Conservation (phyloP, 2,329 filamentous ascomycete species). For the Ophiocordyceps camponoti-leonardi region DNA sequence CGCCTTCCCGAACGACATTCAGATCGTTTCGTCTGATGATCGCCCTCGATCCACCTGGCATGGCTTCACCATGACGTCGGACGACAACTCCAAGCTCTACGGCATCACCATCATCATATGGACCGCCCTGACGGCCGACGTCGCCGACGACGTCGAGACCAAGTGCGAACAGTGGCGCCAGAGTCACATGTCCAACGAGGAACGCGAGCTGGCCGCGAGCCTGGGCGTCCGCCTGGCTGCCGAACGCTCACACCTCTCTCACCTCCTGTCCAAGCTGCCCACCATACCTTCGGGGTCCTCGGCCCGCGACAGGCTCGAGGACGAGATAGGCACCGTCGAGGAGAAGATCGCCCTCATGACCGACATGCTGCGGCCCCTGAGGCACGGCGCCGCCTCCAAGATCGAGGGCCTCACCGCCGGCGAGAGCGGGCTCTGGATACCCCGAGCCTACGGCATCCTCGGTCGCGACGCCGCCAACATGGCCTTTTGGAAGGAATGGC, state of each 20-base stretch:
- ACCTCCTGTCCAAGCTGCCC: slow-evolving; percentile 69
- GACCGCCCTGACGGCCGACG: slow-evolving; percentile 67
- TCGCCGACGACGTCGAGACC: slow-evolving; percentile 68
- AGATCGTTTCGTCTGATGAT: slow-evolving; percentile 89
- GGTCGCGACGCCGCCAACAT: slow-evolving; percentile 71
- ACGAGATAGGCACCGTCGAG: slow-evolving; percentile 87
- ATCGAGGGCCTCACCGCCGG: slow-evolving; percentile 93
- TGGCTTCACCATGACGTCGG: slow-evolving; percentile 93
- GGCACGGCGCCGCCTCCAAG: slow-evolving; percentile 88
- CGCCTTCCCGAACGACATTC: slow-evolving; percentile 94
- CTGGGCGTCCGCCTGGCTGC: slow-evolving; percentile 72
- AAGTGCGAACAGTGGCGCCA: slow-evolving; percentile 77
- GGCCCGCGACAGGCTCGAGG: slow-evolving; percentile 71
- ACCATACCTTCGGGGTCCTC: slow-evolving; percentile 63
- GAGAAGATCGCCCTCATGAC: slow-evolving; percentile 97
- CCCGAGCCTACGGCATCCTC: slow-evolving; percentile 80
- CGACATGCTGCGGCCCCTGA: slow-evolving; percentile 78
- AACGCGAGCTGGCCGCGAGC: slow-evolving; percentile 81
- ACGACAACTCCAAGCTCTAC: slow-evolving; percentile 81
- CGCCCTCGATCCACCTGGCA: slow-evolving; percentile 95
- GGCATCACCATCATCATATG: slow-evolving; percentile 85
- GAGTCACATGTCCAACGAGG: slow-evolving; percentile 74
- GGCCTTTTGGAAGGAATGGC: slow-evolving; percentile 97
- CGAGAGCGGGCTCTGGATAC: slow-evolving; percentile 91
- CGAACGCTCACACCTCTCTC: slow-evolving; percentile 79